Evolutionary conservation across 441 rosid genomes (phyloP), one percentile per base, ranked within the genome.

Genomic region (Pelargonium fulgidum): DNA sequence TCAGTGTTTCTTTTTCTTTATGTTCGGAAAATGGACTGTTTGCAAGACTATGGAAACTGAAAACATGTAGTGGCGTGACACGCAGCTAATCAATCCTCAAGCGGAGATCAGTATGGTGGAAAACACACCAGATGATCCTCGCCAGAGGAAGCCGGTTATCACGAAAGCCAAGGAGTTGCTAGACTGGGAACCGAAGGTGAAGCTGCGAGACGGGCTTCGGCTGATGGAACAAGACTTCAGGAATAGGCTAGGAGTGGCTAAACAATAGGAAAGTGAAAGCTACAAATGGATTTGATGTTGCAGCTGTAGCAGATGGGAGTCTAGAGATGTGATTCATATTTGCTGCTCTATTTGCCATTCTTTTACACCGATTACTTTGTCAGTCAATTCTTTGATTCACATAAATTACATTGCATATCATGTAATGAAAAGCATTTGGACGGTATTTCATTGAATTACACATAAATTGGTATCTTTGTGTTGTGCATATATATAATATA

Each of bases 51-150:
- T 11, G 14, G 33, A 19, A 1, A 62, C 12, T 62, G 39, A 20
- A 50, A 50, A 9, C 13, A 48, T 54, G 3, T 26, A 22, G 19
- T 36, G 59, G n/a, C 65, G 69, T 13, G 58, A 63, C 14, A 1
- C 79, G 75, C 82, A 93, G 96, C 96, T 88, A 54, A 88, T 93
- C 4, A 91, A 82, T 68, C 96, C 90, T 3, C 83, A 76, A 2
- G 85, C 88, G 66, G 86, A 93, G 81, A 89, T 93, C 68, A 79
- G 73, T 39, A 81, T 66, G 82, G 99, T 89, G 58, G 96, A 93
- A 77, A 93, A 91, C 78, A 93, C 96, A 26, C 99, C 96, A 0
- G 97, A 93, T 64, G 99, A 93, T 85, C 99, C 99, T 0, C 85
- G 77, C 4, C 99, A 93, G 78, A 91, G 99, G 73, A 91, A 90